These are phyloP conservation scores for Yamadazyma dushanensis DNA, from an alignment of 1,139 yeast species.

Conservation along the genomic window DNA sequence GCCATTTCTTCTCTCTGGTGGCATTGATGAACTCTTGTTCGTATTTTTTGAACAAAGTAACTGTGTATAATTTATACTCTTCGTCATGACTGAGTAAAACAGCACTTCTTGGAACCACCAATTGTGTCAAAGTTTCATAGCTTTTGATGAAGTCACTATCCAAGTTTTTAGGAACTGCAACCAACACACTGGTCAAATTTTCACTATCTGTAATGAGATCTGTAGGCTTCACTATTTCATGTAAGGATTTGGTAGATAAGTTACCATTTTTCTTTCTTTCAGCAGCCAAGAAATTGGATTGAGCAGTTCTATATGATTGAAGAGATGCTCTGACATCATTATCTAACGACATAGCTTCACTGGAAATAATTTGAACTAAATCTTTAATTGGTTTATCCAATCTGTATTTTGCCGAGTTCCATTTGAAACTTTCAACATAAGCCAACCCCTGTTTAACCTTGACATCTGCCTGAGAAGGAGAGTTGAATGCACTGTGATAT, in stretches of 20 bases:
- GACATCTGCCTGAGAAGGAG: conserved; percentile 25
- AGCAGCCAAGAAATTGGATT: conserved; percentile 79
- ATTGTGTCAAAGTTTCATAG: conserved; percentile 75
- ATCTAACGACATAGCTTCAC: conserved; percentile 81
- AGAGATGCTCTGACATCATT: conserved; percentile 73
- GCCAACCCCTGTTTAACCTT: conserved; percentile 53
- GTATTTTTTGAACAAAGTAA: conserved; percentile 82
- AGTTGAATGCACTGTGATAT: conserved; percentile 51
- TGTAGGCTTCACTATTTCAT: conserved; percentile 80
- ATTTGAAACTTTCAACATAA: conserved; percentile 71
- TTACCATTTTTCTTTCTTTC: conserved; percentile 94
- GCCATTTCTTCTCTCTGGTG: conserved; percentile 84
- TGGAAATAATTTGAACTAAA: conserved; percentile 65
- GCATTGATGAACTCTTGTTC: conserved; percentile 66
- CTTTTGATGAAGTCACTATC: conserved; percentile 58
- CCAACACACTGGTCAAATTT: conserved; percentile 74
- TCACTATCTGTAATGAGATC: conserved; percentile 87
- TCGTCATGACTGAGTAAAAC: conserved; percentile 64
- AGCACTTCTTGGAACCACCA: conserved; percentile 94
- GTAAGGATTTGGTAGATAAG: conserved; percentile 84
- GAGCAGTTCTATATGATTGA: conserved; percentile 75
- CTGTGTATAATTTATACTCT: conserved; percentile 72
- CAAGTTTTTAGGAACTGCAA: conserved; percentile 79
- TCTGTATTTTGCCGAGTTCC: conserved; percentile 88
- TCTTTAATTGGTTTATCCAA: conserved; percentile 81